These are phyloP conservation scores for Mycena rebaudengoi DNA, from an alignment of 768 basidiomycete species.

Conservation along the genomic window DNA sequence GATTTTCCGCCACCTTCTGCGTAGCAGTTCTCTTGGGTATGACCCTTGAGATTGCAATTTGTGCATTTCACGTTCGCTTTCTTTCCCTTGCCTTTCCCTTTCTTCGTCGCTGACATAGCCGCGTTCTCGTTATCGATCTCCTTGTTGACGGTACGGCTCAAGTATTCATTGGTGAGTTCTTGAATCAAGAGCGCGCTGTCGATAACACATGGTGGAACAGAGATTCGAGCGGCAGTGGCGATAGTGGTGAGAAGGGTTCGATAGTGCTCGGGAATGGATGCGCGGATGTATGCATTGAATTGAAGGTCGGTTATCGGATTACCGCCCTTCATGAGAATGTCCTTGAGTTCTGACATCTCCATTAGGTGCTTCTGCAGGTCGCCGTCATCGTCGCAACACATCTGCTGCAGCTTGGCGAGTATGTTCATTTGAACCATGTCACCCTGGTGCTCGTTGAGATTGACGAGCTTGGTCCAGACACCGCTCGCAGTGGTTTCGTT, in stretches of 20 bases:
- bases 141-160: not conserved
- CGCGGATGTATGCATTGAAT: not conserved
- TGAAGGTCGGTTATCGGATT: not conserved
- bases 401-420: not conserved
- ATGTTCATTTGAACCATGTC: not conserved
- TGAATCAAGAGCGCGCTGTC: not conserved
- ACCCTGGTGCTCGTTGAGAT: not conserved
- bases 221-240: not conserved
- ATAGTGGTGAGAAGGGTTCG: not conserved
- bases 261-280: too few relatives aligned
- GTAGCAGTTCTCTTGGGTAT: conserved; percentile 39
- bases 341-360: not conserved
- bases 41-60: conserved; percentile 39
- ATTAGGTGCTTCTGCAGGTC: not conserved
- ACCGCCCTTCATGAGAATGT: not conserved
- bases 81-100: conserved; percentile 1
- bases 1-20: conserved; percentile 42
- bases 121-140: not conserved
- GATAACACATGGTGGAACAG: not conserved
- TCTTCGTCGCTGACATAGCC: not conserved
- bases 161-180: not conserved
- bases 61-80: conserved; percentile 20
- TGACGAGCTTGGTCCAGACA: not conserved
- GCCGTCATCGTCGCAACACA: not conserved
- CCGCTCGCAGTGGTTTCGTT: not conserved